Percentiles rank a stretch among this genome's conserved stretches.
Evolutionary conservation across 1,284 basidiomycete species (phyloP).

Genomic region (Leccinum subrobustum): DNA sequence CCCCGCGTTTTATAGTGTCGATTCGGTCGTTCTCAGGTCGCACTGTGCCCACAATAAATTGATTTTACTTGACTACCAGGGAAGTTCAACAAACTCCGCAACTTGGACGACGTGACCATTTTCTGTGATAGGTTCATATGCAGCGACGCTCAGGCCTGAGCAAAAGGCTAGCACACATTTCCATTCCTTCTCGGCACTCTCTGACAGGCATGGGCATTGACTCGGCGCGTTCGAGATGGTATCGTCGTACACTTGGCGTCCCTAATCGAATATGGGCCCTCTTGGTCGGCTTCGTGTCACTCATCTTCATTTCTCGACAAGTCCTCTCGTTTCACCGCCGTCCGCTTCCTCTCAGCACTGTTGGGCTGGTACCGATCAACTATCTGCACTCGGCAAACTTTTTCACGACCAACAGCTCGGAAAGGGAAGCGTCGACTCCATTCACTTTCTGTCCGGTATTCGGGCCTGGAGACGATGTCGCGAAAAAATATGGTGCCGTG

Average conservation of each 20-base stretch:
- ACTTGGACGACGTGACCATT: background rate
- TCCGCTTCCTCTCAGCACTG: constrained; percentile 42
- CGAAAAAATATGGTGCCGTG: constrained; percentile 75
- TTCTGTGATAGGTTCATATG: constrained; percentile 38
- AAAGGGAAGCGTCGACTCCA: constrained; percentile 57
- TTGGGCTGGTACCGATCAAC: constrained; percentile 62
- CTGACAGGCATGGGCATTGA: constrained; percentile 44
- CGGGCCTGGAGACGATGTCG: constrained; percentile 79
- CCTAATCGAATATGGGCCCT: constrained; percentile 74
- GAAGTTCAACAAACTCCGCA: background rate
- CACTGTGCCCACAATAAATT: constrained; percentile 2
- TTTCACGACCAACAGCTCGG: constrained; percentile 43
- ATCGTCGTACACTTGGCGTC: constrained; percentile 57
- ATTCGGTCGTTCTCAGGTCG: background rate
- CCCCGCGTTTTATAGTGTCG: background rate
- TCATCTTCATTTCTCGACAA: constrained; percentile 64
- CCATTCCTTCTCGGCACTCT: constrained; percentile 41
- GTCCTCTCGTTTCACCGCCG: constrained; percentile 42
- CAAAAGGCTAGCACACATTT: constrained; percentile 54
- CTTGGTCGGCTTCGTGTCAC: constrained; percentile 49
- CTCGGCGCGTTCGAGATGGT: constrained; percentile 43
- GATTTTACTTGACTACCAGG: too few relatives aligned
- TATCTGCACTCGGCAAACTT: constrained; percentile 43
- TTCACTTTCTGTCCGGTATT: constrained; percentile 90
- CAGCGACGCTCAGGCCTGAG: constrained; percentile 50